These are phyloP conservation scores for Ophidiomyces ophidiicola DNA, from an alignment of 2,329 filamentous ascomycete species.

Conservation along the genomic window DNA sequence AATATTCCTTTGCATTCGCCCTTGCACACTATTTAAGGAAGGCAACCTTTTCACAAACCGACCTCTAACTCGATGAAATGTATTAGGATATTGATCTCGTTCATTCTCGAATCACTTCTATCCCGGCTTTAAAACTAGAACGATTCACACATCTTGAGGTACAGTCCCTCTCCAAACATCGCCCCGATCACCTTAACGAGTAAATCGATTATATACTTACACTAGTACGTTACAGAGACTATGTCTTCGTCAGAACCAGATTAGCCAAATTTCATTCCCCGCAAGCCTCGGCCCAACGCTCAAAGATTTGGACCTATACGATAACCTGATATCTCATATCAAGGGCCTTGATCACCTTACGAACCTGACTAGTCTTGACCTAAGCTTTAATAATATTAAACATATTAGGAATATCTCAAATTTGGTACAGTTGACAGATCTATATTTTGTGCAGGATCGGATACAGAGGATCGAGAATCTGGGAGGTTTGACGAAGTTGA, in stretches of 20 bases:
- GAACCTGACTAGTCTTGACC: conserved; percentile 66
- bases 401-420: conserved; percentile 84
- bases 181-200: background rate
- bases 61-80: conserved; percentile 17
- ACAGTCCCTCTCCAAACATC: conserved; percentile 13
- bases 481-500: conserved; percentile 59
- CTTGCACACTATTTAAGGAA: background rate
- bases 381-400: conserved; percentile 99
- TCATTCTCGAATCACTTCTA: conserved; percentile 72
- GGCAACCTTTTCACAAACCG: background rate
- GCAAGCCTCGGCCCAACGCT: conserved; percentile 53
- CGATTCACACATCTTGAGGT: conserved; percentile 64
- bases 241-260: conserved; percentile 86
- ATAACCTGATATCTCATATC: conserved; percentile 84
- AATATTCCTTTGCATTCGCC: background rate
- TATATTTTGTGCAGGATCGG: conserved; percentile 93
- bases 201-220: conserved; percentile 12
- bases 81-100: conserved; percentile 71
- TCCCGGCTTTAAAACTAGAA: conserved; percentile 65
- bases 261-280: conserved; percentile 68
- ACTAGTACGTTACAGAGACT: conserved; percentile 42
- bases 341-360: conserved; percentile 67
- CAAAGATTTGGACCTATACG: conserved; percentile 83
- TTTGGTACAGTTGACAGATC: conserved; percentile 62
- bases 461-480: conserved; percentile 78